These are phyloP conservation scores for Penicillium rolfsii DNA, from an alignment of 2,329 filamentous ascomycete species.

Conservation along the genomic window DNA sequence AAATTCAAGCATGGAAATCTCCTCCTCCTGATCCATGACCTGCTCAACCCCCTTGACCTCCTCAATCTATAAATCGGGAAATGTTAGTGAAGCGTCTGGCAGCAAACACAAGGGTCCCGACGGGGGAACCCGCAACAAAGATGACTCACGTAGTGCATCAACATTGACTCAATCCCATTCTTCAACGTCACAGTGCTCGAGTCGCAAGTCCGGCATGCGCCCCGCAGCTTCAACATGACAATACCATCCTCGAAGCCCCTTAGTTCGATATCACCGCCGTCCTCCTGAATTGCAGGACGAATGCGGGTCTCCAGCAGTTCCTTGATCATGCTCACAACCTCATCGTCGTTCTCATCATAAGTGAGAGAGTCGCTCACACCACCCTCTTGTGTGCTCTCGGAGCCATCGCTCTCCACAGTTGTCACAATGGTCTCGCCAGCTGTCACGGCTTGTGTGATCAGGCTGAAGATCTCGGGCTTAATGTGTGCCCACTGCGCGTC, in stretches of 20 bases:
- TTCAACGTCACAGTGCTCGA: conserved; percentile 95
- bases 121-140: neutral
- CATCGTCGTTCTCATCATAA: conserved; percentile 87
- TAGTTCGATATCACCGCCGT: conserved; percentile 96
- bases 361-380: conserved; percentile 69
- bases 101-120: neutral
- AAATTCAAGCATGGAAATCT: conserved; percentile 84
- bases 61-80: conserved; percentile 68
- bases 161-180: conserved; percentile 97
- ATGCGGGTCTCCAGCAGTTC: conserved; percentile 95
- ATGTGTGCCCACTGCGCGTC: conserved; percentile 93
- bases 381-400: conserved; percentile 54
- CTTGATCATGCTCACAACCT: conserved; percentile 98
- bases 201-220: conserved; percentile 93
- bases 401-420: conserved; percentile 62
- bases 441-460: conserved; percentile 91
- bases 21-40: conserved; percentile 88
- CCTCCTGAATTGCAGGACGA: conserved; percentile 92
- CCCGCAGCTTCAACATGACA: conserved; percentile 83
- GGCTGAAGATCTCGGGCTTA: conserved; percentile 89
- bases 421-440: conserved; percentile 81
- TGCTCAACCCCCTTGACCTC: conserved; percentile 93
- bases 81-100: conserved; percentile 22
- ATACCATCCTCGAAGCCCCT: conserved; percentile 83
- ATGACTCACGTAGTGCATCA: conserved; percentile 86